These are phyloP conservation scores for Fusarium begoniae DNA, from an alignment of 2,329 filamentous ascomycete genomes.

Conservation along the genomic window DNA sequence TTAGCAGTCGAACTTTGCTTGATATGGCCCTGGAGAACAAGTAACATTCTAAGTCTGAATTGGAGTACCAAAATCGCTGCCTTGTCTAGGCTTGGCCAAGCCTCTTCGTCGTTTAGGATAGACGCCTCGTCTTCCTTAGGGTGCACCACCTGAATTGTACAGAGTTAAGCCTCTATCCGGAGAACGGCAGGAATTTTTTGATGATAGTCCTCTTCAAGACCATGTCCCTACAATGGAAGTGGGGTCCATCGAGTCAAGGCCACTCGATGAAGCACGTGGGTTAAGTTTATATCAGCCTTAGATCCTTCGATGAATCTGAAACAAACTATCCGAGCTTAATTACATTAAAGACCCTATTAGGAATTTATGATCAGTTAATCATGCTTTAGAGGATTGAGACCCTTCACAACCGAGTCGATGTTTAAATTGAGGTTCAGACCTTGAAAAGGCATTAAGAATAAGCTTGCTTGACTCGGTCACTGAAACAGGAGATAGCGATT, in stretches of 20 bases:
- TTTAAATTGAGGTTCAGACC: neutral
- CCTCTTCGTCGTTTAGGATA: neutral
- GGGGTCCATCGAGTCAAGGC: neutral
- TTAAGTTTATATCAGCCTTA: neutral
- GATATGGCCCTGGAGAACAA: neutral
- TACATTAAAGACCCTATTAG: too few relatives aligned
- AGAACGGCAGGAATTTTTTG: neutral
- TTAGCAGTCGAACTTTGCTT: neutral
- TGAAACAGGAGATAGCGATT: neutral
- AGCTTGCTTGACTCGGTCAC: neutral
- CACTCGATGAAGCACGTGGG: constrained; percentile 5
- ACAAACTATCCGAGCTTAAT: neutral
- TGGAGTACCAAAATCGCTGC: too few relatives aligned
- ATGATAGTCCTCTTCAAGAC: too few relatives aligned
- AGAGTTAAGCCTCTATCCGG: rapidly evolving
- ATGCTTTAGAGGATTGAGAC: neutral
- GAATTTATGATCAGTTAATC: neutral
- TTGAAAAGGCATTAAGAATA: too few relatives aligned
- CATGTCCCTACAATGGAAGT: neutral
- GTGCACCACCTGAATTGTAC: neutral
- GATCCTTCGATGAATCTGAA: neutral
- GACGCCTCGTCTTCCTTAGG: too few relatives aligned
- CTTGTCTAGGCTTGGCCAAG: neutral
- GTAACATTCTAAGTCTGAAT: neutral
- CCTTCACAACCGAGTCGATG: neutral